Evolutionary conservation across 1,284 basidiomycete genomes (phyloP).

Genomic region (Peniophora sp.): DNA sequence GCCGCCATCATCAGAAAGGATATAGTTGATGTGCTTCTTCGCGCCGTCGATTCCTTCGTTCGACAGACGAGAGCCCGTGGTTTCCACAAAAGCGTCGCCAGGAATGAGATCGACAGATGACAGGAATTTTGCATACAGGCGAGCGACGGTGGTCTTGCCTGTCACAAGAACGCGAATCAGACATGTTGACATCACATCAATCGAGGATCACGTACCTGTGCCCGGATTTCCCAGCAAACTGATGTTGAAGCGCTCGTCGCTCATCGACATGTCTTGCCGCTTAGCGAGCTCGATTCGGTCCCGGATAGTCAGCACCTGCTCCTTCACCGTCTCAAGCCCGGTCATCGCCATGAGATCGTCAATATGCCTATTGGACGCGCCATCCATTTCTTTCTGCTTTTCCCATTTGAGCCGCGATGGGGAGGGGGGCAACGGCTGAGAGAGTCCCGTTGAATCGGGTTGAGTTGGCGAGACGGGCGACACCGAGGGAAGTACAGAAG

Average conservation of each 20-base stretch:
- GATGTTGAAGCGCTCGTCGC: slow-evolving; percentile 23
- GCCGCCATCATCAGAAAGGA: slow-evolving; percentile 48
- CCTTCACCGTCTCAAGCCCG: slow-evolving; percentile 25
- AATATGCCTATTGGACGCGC: slow-evolving; percentile 17
- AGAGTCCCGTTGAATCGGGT: neutral
- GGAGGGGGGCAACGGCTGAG: slow-evolving; percentile 1
- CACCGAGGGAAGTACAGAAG: neutral
- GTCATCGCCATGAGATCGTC: slow-evolving; percentile 25
- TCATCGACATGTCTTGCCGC: slow-evolving; percentile 19
- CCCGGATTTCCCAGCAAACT: slow-evolving; percentile 26
- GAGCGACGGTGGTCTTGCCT: slow-evolving; percentile 66
- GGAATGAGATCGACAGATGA: slow-evolving; percentile 45
- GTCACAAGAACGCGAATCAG: neutral
- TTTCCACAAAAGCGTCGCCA: slow-evolving; percentile 47
- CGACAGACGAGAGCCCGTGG: slow-evolving; percentile 50
- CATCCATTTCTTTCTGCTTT: slow-evolving; percentile 21
- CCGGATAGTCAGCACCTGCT: slow-evolving; percentile 21
- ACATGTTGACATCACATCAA: neutral
- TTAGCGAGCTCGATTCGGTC: slow-evolving; percentile 18
- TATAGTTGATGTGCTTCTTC: slow-evolving; percentile 40
- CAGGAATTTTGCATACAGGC: slow-evolving; percentile 56
- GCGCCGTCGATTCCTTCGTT: slow-evolving; percentile 45
- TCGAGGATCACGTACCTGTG: slow-evolving; percentile 18
- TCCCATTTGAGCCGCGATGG: slow-evolving; percentile 18
- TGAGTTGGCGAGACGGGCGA: neutral